Base-by-base conservation (phyloP, 176 grass and related monocot genomes). In the Lolium rigidum region DNA sequence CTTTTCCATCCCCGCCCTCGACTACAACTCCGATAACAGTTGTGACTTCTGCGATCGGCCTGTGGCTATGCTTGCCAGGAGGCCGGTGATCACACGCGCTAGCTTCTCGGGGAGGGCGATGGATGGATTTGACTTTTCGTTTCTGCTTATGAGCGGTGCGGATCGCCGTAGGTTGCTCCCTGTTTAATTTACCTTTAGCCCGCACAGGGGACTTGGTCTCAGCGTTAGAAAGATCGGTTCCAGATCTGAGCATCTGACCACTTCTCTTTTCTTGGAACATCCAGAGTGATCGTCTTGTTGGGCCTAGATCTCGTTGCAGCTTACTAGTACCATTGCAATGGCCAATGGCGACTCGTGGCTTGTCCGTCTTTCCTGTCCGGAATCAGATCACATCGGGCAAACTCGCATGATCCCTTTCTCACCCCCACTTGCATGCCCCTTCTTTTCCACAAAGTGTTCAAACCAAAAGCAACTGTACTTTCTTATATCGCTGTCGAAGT, bases 401-500 rank as follows among this genome's bases (percentile, higher is more conserved):
- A 51, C 17, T 38, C 59, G 58, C 78, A 61, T 76, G 83, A 41
- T 31, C 65, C 39, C 52, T 66, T 85, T 61, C 66, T 24, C 18
- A 25, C 41, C 6, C 43, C 70, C 76, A 35, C 31, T 35, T 70
- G 71, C 78, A 82, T 71, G 88, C 2, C 1, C 11, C 44, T 28
- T 38, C 35, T 49, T 60, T 78, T 15, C 46, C 28, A 0, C 41
- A 54, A 46, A 60, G 51, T 10, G 2, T 7, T 7, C 0, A 28
- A 11, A 25, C 47, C 39, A 25, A 90, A 89, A 90, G 79, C 7
- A 50, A 5, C 9, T 24, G 55, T 64, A 82, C 79, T 90, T 82
- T 63, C 3, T 7, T 49, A 24, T 62, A 41, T 57, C 57, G 4
- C 20, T 44, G 41, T 37, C 44, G 55, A 65, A 15, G 13, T 35